phyloP scores from a whole-genome alignment of 208 protist genomes.

The Angomonas ambiguus region DNA sequence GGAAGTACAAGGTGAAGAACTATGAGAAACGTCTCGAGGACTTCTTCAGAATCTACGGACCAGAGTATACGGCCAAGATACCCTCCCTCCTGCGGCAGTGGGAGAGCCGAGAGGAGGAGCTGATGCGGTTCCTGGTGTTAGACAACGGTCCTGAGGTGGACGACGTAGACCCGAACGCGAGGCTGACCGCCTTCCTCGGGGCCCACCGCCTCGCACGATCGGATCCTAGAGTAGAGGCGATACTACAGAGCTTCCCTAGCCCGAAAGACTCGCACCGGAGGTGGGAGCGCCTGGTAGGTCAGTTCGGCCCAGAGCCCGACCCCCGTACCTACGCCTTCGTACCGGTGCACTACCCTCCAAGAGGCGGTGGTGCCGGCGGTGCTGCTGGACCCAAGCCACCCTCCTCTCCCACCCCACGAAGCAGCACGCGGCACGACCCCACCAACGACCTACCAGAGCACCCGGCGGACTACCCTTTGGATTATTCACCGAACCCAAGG shows the following conservation, averaged over 20 bases:
- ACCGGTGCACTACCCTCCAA: constrained; percentile 39
- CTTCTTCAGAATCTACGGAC: constrained; percentile 70
- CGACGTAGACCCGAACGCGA: constrained; percentile 39
- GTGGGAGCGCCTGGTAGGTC: constrained; percentile 32
- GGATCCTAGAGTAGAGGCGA: constrained; percentile 18
- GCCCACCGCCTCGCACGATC: constrained; percentile 34
- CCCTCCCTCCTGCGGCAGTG: constrained; percentile 53
- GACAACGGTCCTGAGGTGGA: constrained; percentile 67
- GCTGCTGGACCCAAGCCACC: constrained; percentile 6
- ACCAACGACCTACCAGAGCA: neutral
- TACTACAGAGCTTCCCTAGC: constrained; percentile 16
- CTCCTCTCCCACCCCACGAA: constrained; percentile 6
- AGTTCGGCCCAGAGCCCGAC: constrained; percentile 67
- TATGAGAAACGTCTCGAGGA: constrained; percentile 46
- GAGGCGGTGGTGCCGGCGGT: neutral
- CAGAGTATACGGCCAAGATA: constrained; percentile 34
- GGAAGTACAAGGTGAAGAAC: constrained; percentile 57
- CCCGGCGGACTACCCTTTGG: neutral
- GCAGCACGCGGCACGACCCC: constrained; percentile 1
- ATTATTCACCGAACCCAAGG: neutral
- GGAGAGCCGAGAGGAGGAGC: constrained; percentile 67
- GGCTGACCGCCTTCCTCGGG: constrained; percentile 53
- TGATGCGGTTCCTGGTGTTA: constrained; percentile 70
- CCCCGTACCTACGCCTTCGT: constrained; percentile 64
- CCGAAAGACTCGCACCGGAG: constrained; percentile 12